Evolutionary conservation across 352 stramenopile genomes (phyloP).

Genomic region (Phytophthora idaei): DNA sequence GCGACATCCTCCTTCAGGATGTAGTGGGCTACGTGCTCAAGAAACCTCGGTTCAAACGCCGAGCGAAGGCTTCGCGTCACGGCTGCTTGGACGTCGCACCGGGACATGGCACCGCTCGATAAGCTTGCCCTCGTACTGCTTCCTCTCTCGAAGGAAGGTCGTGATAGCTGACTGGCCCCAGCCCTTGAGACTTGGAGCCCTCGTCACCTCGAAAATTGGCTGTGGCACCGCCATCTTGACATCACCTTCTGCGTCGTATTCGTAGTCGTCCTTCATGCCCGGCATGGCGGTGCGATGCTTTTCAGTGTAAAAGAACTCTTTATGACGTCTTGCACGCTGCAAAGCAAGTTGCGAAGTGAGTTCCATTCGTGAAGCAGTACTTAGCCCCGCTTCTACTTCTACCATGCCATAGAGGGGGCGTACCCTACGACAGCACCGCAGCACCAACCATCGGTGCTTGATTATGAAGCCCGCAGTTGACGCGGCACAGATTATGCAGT

Average conservation of each 20-base stretch:
- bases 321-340: too few species aligned
- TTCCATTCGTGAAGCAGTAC: too few species aligned
- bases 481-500: too few species aligned
- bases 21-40: slow-evolving; percentile 24
- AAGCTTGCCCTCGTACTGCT: slow-evolving; percentile 15
- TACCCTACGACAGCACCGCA: too few species aligned
- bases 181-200: slow-evolving; percentile 9
- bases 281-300: background rate
- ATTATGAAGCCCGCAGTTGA: too few species aligned
- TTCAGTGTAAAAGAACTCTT: too few species aligned
- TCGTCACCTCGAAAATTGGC: slow-evolving; percentile 18
- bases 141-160: slow-evolving; percentile 11
- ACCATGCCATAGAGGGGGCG: too few species aligned
- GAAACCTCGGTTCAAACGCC: slow-evolving; percentile 12
- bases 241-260: background rate
- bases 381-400: too few species aligned
- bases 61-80: slow-evolving; percentile 13
- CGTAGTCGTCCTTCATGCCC: slow-evolving; percentile 12
- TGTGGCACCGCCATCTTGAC: slow-evolving; percentile 15
- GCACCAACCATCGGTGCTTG: too few species aligned
- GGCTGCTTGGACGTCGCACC: slow-evolving; percentile 14
- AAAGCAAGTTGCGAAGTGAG: too few species aligned
- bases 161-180: slow-evolving; percentile 16
- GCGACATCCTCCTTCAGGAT: slow-evolving; percentile 22
- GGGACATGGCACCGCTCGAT: slow-evolving; percentile 6